These are phyloP conservation scores for Alternaria sp. DNA, from an alignment of 2,329 filamentous ascomycete species.

Conservation along the genomic window DNA sequence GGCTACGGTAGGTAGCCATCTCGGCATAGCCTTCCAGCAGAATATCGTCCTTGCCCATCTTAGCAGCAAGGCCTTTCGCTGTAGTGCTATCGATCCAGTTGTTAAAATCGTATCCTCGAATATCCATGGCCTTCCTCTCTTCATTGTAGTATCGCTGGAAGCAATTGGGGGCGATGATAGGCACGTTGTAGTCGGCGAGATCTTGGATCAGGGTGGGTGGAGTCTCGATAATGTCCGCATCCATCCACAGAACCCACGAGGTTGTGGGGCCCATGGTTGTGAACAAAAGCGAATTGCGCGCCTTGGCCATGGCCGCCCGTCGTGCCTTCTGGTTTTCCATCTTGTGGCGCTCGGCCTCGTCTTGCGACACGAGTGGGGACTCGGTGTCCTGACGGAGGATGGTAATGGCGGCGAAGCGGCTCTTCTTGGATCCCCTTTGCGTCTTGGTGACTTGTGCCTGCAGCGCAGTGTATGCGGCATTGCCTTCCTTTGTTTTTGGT, in stretches of 20 bases:
- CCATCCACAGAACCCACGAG: constrained; percentile 97
- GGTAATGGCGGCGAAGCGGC: constrained; percentile 90
- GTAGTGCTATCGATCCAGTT: constrained; percentile 92
- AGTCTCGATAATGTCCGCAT: constrained; percentile 89
- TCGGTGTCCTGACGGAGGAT: constrained; percentile 97
- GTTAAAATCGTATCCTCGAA: constrained; percentile 95
- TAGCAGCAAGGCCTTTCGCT: constrained; percentile 75
- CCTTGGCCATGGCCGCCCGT: constrained; percentile 88
- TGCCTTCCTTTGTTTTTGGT: constrained; percentile 91
- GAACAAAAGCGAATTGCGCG: constrained; percentile 92
- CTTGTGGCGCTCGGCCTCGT: constrained; percentile 89
- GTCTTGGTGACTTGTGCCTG: constrained; percentile 87
- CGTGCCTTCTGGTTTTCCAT: constrained; percentile 87
- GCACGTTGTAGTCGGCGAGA: constrained; percentile 83
- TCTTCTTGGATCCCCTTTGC: constrained; percentile 80
- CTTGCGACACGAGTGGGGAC: constrained; percentile 78
- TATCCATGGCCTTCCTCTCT: constrained; percentile 74
- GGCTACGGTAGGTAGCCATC: constrained; percentile 86
- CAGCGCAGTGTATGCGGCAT: constrained; percentile 80
- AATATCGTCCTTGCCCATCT: constrained; percentile 91
- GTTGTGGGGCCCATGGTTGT: constrained; percentile 90
- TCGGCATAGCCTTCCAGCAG: constrained; percentile 92
- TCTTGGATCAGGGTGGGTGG: constrained; percentile 88
- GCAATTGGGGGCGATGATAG: constrained; percentile 95
- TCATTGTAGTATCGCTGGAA: constrained; percentile 80